Evolutionary conservation across 225 moss, liverwort and hornwort species (phyloP).

Genomic region (Physcomitrium patens): DNA sequence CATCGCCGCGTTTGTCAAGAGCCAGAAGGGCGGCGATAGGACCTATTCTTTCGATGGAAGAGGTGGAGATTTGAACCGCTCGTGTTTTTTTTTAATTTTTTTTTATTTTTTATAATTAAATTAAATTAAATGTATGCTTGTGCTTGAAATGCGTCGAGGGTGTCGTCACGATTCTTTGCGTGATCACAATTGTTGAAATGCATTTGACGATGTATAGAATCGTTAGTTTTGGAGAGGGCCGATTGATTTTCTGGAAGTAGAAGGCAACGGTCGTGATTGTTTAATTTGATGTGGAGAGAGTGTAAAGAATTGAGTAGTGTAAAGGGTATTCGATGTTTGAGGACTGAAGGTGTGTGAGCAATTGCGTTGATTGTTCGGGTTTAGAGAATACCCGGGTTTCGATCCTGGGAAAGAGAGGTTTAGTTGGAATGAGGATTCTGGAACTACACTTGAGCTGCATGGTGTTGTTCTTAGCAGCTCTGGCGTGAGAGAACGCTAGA

Average conservation of each 20-base stretch:
- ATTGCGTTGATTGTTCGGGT: not conserved
- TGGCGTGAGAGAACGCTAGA: not conserved
- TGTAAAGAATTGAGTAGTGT: not conserved
- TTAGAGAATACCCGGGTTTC: not conserved
- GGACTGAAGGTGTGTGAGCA: constrained; percentile 3
- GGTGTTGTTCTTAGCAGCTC: too few species aligned
- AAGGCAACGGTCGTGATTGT: constrained; percentile 1
- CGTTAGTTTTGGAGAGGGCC: not conserved
- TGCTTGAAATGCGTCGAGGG: not conserved
- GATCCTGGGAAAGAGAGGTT: not conserved
- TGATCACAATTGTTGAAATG: constrained; percentile 5
- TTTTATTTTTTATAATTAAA: too few species aligned
- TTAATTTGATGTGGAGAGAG: constrained; percentile 12
- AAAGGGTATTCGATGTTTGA: not conserved
- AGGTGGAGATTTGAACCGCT: constrained; percentile 13
- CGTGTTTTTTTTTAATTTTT: too few species aligned
- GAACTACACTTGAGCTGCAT: not conserved
- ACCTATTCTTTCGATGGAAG: not conserved
- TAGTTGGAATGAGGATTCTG: constrained; percentile 2
- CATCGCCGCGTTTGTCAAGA: too few species aligned
- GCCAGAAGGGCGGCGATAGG: too few species aligned
- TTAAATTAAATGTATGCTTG: not conserved
- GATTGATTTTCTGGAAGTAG: not conserved
- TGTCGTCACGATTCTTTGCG: not conserved
- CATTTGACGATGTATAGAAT: not conserved